Evolutionary conservation across 164 flowering plant genomes (phyloP).

Genomic region (Tetracentron sinense): DNA sequence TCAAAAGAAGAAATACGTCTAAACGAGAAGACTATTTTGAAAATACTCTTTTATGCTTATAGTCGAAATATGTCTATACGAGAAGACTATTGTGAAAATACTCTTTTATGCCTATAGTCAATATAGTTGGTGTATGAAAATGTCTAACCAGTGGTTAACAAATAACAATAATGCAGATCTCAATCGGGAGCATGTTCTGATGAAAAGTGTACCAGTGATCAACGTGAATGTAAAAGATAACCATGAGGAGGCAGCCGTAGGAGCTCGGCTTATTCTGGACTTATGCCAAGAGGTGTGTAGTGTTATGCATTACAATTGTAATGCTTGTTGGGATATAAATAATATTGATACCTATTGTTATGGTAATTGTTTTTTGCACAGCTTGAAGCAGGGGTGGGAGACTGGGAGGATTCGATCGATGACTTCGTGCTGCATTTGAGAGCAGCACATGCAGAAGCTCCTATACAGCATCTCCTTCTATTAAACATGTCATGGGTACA

Average conservation of each 20-base stretch:
- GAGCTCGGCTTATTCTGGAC: conserved; percentile 70
- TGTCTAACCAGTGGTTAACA: neutral
- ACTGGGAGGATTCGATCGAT: conserved; percentile 85
- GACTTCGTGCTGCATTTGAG: conserved; percentile 63
- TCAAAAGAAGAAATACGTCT: too few relatives aligned
- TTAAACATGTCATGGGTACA: conserved; percentile 20
- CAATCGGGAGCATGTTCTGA: conserved; percentile 59
- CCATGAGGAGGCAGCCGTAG: conserved; percentile 96
- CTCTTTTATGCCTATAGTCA: neutral
- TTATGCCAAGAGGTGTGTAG: conserved; percentile 70
- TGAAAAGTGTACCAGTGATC: conserved; percentile 69
- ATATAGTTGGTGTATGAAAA: neutral
- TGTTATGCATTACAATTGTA: too few relatives aligned
- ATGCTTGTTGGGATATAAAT: neutral
- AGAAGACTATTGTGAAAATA: neutral
- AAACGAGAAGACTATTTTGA: neutral
- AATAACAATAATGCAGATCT: conserved; percentile 69
- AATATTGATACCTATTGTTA: neutral
- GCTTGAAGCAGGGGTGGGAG: conserved; percentile 72
- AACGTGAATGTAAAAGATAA: conserved; percentile 96
- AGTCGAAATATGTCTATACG: too few relatives aligned
- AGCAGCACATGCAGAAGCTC: conserved; percentile 70
- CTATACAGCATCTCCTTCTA: conserved; percentile 76
- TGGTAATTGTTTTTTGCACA: conserved; percentile 24
- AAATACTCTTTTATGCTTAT: neutral